Conservation (phyloP, 345 rosid genomes). For the Xanthoceras sorbifolium region DNA sequence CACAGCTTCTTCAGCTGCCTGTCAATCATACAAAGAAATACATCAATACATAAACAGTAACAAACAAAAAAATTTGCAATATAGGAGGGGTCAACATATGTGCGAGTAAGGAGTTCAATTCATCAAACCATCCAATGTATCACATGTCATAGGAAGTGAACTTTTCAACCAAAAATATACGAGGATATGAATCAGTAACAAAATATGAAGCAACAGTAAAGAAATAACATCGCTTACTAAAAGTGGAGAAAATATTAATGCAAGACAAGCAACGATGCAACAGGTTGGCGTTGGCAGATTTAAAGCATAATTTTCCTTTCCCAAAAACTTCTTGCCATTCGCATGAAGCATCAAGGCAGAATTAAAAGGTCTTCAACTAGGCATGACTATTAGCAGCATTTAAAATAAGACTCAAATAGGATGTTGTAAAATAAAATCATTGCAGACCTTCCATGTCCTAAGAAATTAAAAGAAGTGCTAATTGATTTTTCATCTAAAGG, state of each 20-base stretch:
- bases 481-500: background rate
- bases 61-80: background rate
- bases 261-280: background rate
- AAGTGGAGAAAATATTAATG: background rate
- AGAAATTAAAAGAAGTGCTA: background rate
- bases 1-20: conserved; percentile 99
- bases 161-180: background rate
- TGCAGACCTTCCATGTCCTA: background rate
- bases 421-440: background rate
- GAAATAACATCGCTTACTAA: background rate
- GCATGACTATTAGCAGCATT: background rate
- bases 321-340: background rate
- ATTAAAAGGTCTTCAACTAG: background rate
- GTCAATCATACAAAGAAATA: conserved; percentile 33
- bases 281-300: background rate
- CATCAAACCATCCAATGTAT: background rate
- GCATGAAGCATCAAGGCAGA: background rate
- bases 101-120: background rate
- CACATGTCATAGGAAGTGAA: background rate
- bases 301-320: background rate
- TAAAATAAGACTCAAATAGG: background rate
- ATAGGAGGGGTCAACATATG: background rate
- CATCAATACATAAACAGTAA: conserved; percentile 4
- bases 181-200: background rate
- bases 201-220: background rate